Conservation (phyloP, 257 asterid genomes). For the Voacanga thouarsii region DNA sequence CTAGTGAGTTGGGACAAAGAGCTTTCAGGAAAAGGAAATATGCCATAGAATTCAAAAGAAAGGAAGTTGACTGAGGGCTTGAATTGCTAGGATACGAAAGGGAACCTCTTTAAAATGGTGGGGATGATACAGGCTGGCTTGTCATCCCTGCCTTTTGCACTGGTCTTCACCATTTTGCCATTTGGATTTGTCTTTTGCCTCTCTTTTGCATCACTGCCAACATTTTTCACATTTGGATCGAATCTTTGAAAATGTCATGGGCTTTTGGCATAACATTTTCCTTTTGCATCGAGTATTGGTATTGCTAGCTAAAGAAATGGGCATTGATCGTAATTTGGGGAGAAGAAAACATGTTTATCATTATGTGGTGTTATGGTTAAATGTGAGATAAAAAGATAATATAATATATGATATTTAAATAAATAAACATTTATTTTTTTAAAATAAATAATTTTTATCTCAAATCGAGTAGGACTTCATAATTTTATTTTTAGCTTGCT, state of each 20-base stretch:
- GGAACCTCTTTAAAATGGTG: not conserved
- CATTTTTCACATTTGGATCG: not conserved
- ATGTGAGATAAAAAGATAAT: not conserved
- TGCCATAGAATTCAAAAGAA: slow-evolving; percentile 3
- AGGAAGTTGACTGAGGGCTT: slow-evolving; percentile 5
- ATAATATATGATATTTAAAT: too few relatives aligned
- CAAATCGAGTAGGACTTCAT: too few relatives aligned
- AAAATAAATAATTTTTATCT: too few relatives aligned
- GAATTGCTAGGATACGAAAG: not conserved
- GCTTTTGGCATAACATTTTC: not conserved
- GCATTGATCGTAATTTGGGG: not conserved
- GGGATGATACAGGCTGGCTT: not conserved
- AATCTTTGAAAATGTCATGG: not conserved
- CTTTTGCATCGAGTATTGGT: not conserved
- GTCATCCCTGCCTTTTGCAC: not conserved
- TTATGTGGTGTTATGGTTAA: not conserved
- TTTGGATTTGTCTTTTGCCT: not conserved
- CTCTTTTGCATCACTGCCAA: not conserved
- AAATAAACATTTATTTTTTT: too few relatives aligned
- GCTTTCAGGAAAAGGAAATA: not conserved
- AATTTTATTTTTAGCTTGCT: too few relatives aligned
- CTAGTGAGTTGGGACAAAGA: not conserved
- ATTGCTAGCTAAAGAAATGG: not conserved
- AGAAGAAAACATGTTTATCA: not conserved
- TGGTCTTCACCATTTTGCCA: not conserved